Base-by-base conservation (phyloP, 2,329 filamentous ascomycete species). In the Fusarium pilosicola region DNA sequence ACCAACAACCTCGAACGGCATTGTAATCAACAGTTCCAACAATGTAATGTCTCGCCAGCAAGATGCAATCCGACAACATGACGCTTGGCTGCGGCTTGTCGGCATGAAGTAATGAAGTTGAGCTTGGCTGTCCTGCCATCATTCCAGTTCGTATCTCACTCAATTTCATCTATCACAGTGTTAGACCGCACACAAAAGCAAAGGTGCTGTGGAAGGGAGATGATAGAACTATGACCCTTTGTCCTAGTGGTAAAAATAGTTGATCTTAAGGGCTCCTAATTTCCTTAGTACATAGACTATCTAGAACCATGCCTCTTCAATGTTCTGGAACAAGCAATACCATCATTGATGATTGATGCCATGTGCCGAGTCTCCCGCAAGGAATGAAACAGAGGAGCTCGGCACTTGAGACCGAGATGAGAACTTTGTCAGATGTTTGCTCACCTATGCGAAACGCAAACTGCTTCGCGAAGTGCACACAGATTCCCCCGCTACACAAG, bases 391-490 rank as follows among this genome's bases (percentile, higher is more conserved):
- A 54, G 41, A 42, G 41, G 28, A 28, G 28, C 32, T 56, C 63
- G 67, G 71, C 48, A 72, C 28, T 65, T 62, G 44, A 59, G 56
- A 62, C 65, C 46, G 20, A 48, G 28, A 36, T 30, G 26, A 45
- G 30, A 34, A 18, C 20, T 41, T n/a, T 24, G 52, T 56, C 42
- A 34, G 34, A 26, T 65, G 32, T 52, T 60, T 68, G 55, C 56
- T 42, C 26, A 34, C 54, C 45, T 36, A n/a, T 59, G 58, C 67
- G 63, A 72, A 64, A 70, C 73, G 48, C 67, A 64, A 74, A 57
- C 67, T 54, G 44, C 54, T 34, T 45, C 44, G 36, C 26, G 39
- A 59, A 34, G 65, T 51, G 15, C n/a, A 30, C 28, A 24, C 56
- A n/a, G 24, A 44, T 62, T 71, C 30, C 14, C 32, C 42, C 22